Evolutionary conservation across 208 protist genomes (phyloP), one percentile per base, ranked within the genome.

Genomic region (Trypanosoma lewisi): DNA sequence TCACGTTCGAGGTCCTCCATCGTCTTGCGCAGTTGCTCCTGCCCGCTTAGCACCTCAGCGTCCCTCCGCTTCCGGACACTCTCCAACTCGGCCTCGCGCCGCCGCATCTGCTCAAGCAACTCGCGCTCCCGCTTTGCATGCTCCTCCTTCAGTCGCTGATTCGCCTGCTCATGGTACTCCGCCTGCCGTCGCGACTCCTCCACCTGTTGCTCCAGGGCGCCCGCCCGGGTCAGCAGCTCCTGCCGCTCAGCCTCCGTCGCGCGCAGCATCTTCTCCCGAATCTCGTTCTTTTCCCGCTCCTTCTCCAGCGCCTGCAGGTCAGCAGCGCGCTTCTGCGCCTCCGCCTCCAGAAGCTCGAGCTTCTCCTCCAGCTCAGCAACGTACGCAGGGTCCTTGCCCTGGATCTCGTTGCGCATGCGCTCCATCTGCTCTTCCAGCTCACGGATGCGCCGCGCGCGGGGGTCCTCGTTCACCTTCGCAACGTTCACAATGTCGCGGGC

Each of bases 401-500:
- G n/a, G 52, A 82, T 48, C n/a, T 61, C 47, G 30, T 50, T 19
- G 11, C 70, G 70, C 74, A 87, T 80, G 31, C 33, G 58, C 51
- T 58, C 65, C 63, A 87, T 75, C 65, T 83, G 67, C 66, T 80
- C 71, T 71, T 84, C 73, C 51, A 89, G 73, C 64, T 85, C 76
- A 41, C 79, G 78, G 56, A 89, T 83, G 9, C 76, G 78, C 49
- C 65, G 63, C 30, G 75, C 82, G 28, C 78, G 68, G 47, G 79
- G 76, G 70, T 88, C 80, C 65, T 93, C 80, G 59, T 97, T 97
- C 41, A 97, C 81, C 8, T 89, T 76, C 0, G 89, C 81, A 62
- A 80, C 82, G 71, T 95, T 96, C 51, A 87, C 70, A 66, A 97
- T 96, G n/a, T 80, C 80, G 58, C 89, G 90, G 4, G 83, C 86